A percentile compares a stretch with the other conserved stretches of the same genome.
phyloP scores from a whole-genome alignment of 768 basidiomycete species.

The Termitomyces sp. region DNA sequence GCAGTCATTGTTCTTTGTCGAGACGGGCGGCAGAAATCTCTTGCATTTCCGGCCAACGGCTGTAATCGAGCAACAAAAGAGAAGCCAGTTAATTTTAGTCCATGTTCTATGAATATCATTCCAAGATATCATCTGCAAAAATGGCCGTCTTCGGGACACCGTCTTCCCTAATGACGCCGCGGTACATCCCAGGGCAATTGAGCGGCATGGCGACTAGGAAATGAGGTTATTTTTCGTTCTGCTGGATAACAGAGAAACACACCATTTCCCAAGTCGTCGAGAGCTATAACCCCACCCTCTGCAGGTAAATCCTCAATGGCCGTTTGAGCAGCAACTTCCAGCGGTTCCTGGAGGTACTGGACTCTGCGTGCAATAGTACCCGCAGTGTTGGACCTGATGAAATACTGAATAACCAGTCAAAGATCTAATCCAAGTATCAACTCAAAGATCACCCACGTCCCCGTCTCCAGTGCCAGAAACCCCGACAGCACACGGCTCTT shows the following conservation, averaged over 20 bases:
- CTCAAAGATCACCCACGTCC: slow-evolving; percentile 45
- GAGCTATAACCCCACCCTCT: slow-evolving; percentile 68
- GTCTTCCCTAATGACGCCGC: slow-evolving; percentile 66
- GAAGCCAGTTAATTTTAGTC: neutral
- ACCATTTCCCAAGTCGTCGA: slow-evolving; percentile 71
- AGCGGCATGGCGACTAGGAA: slow-evolving; percentile 63
- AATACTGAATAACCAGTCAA: slow-evolving; percentile 45
- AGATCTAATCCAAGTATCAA: neutral
- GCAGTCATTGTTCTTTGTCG: neutral
- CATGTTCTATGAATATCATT: slow-evolving; percentile 2
- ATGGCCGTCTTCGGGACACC: slow-evolving; percentile 72
- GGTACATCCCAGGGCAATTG: slow-evolving; percentile 80
- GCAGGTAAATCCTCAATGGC: slow-evolving; percentile 53
- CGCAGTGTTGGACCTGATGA: slow-evolving; percentile 66
- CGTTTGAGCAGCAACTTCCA: slow-evolving; percentile 46
- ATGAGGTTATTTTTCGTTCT: neutral
- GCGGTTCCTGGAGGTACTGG: slow-evolving; percentile 49
- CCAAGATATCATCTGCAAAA: slow-evolving; percentile 60
- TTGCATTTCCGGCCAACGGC: neutral
- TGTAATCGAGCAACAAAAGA: neutral
- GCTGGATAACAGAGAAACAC: slow-evolving; percentile 11
- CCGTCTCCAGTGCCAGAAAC: slow-evolving; percentile 85
- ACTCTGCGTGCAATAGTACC: slow-evolving; percentile 63
- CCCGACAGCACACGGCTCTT: slow-evolving; percentile 45
- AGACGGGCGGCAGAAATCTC: neutral